A percentile compares a stretch with the other conserved stretches of the same genome.
Conservation (phyloP, 257 asterid genomes). For the Solanum raphanifolium region DNA sequence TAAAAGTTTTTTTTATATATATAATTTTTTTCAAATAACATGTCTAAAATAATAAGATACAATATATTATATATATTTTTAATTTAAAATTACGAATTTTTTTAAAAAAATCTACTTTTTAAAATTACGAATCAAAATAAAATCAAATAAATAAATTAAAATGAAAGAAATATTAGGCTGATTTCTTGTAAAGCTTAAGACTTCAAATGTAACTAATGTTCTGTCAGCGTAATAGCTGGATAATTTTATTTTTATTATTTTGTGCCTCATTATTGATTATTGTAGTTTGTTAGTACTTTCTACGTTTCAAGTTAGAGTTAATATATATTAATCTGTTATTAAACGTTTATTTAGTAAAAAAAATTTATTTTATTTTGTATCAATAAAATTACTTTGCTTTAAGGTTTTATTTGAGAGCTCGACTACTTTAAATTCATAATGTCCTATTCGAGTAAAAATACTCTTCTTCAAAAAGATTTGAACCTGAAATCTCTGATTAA, state of each 20-base stretch:
- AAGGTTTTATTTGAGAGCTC: not conserved
- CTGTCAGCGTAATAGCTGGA: not conserved
- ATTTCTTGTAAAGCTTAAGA: not conserved
- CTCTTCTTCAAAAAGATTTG: no score
- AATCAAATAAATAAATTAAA: no score
- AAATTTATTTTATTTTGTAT: no score
- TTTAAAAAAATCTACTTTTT: no score
- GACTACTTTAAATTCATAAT: not conserved
- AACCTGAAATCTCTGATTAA: no score
- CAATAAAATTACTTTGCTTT: no score
- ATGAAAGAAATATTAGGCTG: not conserved
- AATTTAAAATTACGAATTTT: no score
- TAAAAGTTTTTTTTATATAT: no score
- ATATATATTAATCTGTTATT: not conserved
- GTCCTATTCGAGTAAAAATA: not conserved
- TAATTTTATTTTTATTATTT: no score
- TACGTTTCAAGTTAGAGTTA: not conserved
- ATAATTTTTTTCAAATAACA: no score
- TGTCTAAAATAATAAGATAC: not conserved
- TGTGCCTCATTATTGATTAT: not conserved
- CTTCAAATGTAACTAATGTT: not conserved
- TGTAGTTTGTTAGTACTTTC: not conserved
- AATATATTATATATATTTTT: fast-evolving
- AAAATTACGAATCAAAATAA: no score
- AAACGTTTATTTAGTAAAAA: not conserved